Evolutionary conservation across 441 rosid genomes (phyloP), one percentile per base, ranked within the genome.

Genomic region (Francoa sonchifolia): DNA sequence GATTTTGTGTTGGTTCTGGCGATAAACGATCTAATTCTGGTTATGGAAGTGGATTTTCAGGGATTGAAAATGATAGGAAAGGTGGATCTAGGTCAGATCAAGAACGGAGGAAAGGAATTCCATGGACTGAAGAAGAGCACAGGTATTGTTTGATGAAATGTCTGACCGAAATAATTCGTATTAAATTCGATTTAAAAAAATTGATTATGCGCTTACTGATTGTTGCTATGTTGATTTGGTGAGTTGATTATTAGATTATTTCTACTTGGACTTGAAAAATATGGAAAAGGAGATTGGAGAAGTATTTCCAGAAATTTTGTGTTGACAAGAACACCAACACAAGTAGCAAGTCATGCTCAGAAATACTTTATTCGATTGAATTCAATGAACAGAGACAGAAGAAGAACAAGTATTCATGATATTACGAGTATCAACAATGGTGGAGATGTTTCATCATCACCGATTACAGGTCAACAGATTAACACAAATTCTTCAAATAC

Each of bases 281-380:
- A 74, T 41, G 86, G 86, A 36, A 73, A 77, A 66, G 85, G 85
- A 44, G 85, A 73, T 49, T 77, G 85, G 81, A 73, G 81, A 48
- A 77, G 82, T 74, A 77, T 77, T 33, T 71, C 86, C 2, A 69
- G 82, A 50, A 74, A 74, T 54, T 74, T 64, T 46, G 86, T 77
- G 19, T 58, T 77, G 26, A 69, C 86, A 35, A 74, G 86, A 50
- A 77, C 86, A 2, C 86, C 86, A 0, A 73, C 85, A 1, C 81
- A 77, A 56, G 85, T 77, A 11, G 85, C 85, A 9, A 77, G 86
- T 18, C 86, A 77, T 65, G 86, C 86, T 17, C 86, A 77, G n/a
- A 77, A 77, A 40, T 77, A 77, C 58, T 77, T 74, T 61, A 77
- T 77, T 42, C 37, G 86, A 21, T 54, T 77, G 18, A 74, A 72